Base-by-base conservation (phyloP, 805 yeast species). In the Ascoidea asiatica region DNA sequence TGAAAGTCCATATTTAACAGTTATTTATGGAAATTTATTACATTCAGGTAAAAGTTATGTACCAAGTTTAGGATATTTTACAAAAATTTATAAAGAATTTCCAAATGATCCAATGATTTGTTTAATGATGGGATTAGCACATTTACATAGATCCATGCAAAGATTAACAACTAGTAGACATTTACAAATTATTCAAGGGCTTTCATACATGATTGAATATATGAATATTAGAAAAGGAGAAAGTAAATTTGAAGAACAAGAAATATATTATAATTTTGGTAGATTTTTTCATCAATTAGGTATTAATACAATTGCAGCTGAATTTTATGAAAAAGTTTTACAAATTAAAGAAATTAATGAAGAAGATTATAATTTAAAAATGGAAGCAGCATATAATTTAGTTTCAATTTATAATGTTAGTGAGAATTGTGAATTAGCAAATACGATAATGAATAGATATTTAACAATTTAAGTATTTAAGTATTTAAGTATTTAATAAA, bases 81-180 rank as follows among this genome's bases (percentile, higher is more conserved):
- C 77, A 41, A 73, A 89, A 46, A 79, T 87, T 3, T 82, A 83
- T 56, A 72, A 72, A 43, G 71, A 75, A 20, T 75, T 75, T 45
- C 79, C 80, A 39, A 63, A 75, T 38, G 95, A 90, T 50, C 95
- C 97, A 1, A 74, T 87, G 66, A 66, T 92, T 1, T 72, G 86
- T 48, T 66, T 92, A 21, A 61, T 82, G 36, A 66, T 84, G 40
- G 97, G 92, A 0, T 60, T 92, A 38, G 78, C 89, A 0, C 89
- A 88, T 61, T 65, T 89, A 20, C 96, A 90, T 53, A 71, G 97
- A 39, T 83, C 97, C 0, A 81, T 89, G 79, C 97, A 92, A 61
- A 70, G 98, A 49, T 77, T 85, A 47, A 81, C 95, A 4, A 70
- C 79, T 5, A 85, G 87, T 58, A 75, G 97, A 45, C 96, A 90